phyloP scores from a whole-genome alignment of 2,329 filamentous ascomycete genomes.

The Dothistroma septosporum region DNA sequence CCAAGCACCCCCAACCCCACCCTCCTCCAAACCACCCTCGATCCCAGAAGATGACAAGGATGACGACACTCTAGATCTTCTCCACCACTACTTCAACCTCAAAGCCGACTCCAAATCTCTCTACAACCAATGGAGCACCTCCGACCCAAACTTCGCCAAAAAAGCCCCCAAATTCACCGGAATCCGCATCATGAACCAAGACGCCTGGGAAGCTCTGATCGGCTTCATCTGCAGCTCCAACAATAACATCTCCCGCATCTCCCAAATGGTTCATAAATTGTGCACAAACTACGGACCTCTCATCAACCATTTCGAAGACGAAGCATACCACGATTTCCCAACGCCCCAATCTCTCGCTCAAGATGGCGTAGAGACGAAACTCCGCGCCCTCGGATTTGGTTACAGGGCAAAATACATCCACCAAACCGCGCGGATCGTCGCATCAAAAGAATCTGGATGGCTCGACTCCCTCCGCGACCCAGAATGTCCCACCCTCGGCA shows the following conservation, averaged over 20 bases:
- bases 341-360: constrained; percentile 67
- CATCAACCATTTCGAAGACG: constrained; percentile 57
- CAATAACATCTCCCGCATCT: constrained; percentile 94
- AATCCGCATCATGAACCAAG: constrained; percentile 86
- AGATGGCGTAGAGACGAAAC: constrained; percentile 69
- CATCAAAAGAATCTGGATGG: constrained; percentile 66
- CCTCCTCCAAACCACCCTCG: constrained; percentile 37
- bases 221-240: constrained; percentile 98
- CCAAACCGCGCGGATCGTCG: constrained; percentile 73
- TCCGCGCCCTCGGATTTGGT: constrained; percentile 83
- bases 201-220: constrained; percentile 90
- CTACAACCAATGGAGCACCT: constrained; percentile 81
- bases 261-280: constrained; percentile 92
- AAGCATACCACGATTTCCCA: constrained; percentile 82
- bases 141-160: constrained; percentile 82
- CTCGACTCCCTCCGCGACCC: constrained; percentile 74
- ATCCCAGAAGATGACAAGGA: constrained; percentile 36
- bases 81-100: constrained; percentile 85
- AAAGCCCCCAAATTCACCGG: constrained; percentile 84
- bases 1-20: constrained; percentile 35
- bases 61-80: constrained; percentile 68
- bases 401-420: constrained; percentile 92
- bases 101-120: constrained; percentile 68
- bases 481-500: constrained; percentile 59
- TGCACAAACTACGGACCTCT: constrained; percentile 79